These are phyloP conservation scores for Fusarium nematophilum DNA, from an alignment of 2,329 filamentous ascomycete species.

Conservation along the genomic window DNA sequence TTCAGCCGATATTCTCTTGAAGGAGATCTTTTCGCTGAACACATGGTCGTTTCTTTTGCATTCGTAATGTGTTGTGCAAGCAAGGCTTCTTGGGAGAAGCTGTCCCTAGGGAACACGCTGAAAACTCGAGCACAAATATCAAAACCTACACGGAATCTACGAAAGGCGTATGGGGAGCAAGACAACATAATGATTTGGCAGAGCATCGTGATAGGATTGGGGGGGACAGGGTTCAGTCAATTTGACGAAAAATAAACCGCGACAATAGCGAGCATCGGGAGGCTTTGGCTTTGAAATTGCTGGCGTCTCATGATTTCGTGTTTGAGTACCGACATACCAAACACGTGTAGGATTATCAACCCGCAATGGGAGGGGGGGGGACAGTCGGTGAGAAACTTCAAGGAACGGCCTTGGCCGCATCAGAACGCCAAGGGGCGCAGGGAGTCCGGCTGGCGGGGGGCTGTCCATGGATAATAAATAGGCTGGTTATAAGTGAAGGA, in stretches of 20 bases:
- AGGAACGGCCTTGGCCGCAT: conserved; percentile 1
- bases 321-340: conserved; percentile 25
- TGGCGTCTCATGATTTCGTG: conserved; percentile 35
- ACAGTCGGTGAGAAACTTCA: background rate
- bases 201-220: conserved; percentile 7
- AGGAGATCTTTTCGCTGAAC: conserved; percentile 33
- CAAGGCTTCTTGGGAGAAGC: conserved; percentile 21
- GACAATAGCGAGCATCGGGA: conserved; percentile 37
- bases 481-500: background rate
- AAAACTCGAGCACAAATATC: conserved; percentile 29
- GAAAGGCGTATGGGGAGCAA: conserved; percentile 27
- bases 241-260: conserved; percentile 30
- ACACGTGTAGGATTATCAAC: conserved; percentile 29
- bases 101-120: conserved; percentile 18
- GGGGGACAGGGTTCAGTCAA: conserved; percentile 6
- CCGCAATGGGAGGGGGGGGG: conserved; percentile 3
- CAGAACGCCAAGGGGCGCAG: background rate
- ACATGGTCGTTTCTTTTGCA: conserved; percentile 23
- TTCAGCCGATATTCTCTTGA: conserved; percentile 18
- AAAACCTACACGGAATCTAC: conserved; percentile 16
- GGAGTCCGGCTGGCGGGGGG: background rate
- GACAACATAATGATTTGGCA: conserved; percentile 19
- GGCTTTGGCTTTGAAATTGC: conserved; percentile 23
- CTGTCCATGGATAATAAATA: background rate
- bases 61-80: conserved; percentile 33